Conservation (phyloP, 1,284 basidiomycete genomes). For the Phellopilus nigrolimitatus region DNA sequence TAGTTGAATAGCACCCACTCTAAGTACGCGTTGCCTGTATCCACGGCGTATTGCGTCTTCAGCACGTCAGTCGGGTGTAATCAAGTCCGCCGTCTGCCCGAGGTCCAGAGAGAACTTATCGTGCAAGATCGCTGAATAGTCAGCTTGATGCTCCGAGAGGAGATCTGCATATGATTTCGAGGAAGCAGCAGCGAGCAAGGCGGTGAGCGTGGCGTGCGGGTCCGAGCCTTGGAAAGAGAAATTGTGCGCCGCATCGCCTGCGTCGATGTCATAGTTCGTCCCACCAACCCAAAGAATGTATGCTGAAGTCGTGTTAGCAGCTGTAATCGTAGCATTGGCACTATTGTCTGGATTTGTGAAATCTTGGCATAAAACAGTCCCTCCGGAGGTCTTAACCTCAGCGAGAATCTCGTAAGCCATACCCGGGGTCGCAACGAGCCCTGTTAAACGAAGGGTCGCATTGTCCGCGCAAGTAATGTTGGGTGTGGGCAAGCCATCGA, state of each 20-base stretch:
- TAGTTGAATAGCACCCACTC: slow-evolving; percentile 73
- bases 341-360: slow-evolving; percentile 26
- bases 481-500: slow-evolving; percentile 47
- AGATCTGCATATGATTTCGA: slow-evolving; percentile 31
- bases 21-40: slow-evolving; percentile 56
- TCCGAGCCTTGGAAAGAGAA: slow-evolving; percentile 63
- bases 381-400: slow-evolving; percentile 35
- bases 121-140: slow-evolving; percentile 41
- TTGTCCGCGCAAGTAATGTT: slow-evolving; percentile 57
- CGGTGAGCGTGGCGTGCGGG: slow-evolving; percentile 47
- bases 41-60: slow-evolving; percentile 44
- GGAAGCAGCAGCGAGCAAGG: slow-evolving; percentile 34
- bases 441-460: slow-evolving; percentile 51
- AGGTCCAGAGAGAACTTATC: slow-evolving; percentile 51
- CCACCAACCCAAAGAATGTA: slow-evolving; percentile 68
- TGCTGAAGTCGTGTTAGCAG: slow-evolving; percentile 41
- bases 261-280: slow-evolving; percentile 60
- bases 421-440: slow-evolving; percentile 46
- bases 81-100: slow-evolving; percentile 50
- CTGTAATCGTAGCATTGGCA: slow-evolving; percentile 51
- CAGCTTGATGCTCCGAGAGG: slow-evolving; percentile 44
- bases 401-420: slow-evolving; percentile 69
- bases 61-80: slow-evolving; percentile 56
- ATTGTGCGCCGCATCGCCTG: slow-evolving; percentile 47
- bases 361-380: slow-evolving; percentile 32